These are phyloP conservation scores for Brachypodium distachyon DNA, from an alignment of 202 grass and related monocot species.

Conservation along the genomic window DNA sequence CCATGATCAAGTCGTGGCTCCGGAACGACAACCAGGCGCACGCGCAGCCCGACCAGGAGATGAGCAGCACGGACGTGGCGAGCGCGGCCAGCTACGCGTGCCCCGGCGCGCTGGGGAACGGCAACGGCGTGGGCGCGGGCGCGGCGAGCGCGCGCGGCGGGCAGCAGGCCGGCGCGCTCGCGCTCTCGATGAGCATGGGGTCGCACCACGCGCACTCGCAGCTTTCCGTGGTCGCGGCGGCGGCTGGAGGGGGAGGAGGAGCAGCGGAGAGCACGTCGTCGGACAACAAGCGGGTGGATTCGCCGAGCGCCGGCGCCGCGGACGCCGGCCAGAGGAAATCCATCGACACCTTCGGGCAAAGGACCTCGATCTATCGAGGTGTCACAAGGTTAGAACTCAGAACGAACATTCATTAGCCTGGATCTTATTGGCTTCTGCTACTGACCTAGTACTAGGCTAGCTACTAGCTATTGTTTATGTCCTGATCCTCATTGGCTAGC, in stretches of 20 bases:
- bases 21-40: constrained; percentile 59
- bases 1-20: constrained; percentile 91
- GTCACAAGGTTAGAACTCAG: constrained; percentile 95
- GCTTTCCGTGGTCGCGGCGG: constrained; percentile 18
- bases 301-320: constrained; percentile 29
- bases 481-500: not conserved
- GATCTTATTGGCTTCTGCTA: not conserved
- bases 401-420: not conserved
- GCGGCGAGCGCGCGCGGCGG: constrained; percentile 24
- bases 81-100: constrained; percentile 32
- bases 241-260: not conserved
- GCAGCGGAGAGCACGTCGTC: constrained; percentile 66
- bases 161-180: constrained; percentile 76
- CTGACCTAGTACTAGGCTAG: not conserved
- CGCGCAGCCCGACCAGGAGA: constrained; percentile 29
- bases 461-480: no score
- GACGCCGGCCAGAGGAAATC: constrained; percentile 63
- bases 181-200: constrained; percentile 85
- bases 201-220: constrained; percentile 3
- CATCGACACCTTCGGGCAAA: constrained; percentile 87
- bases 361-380: constrained; percentile 85
- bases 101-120: constrained; percentile 25
- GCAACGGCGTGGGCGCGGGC: not conserved
- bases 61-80: constrained; percentile 44
- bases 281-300: constrained; percentile 67